phyloP scores from a whole-genome alignment of 371 early-diverging fungal species.

The Phascolomyces articulosus region DNA sequence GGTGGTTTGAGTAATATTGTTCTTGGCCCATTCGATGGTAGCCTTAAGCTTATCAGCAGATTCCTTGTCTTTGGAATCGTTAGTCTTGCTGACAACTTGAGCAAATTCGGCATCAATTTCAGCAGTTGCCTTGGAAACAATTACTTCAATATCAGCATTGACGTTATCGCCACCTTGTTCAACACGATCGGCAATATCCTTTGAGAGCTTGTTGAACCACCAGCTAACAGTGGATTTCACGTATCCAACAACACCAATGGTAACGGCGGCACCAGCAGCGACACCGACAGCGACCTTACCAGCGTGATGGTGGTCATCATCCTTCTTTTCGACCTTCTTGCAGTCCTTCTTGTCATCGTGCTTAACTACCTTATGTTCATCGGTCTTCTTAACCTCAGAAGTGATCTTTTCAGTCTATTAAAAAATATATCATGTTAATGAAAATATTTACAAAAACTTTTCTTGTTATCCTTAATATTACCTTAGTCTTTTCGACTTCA shows the following conservation, averaged over 20 bases:
- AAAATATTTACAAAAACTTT: too few relatives aligned
- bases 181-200: slow-evolving; percentile 33
- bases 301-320: background rate
- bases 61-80: background rate
- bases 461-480: too few relatives aligned
- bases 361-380: too few relatives aligned
- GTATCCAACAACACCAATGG: slow-evolving; percentile 23
- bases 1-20: slow-evolving; percentile 6
- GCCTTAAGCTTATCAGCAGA: slow-evolving; percentile 7
- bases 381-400: background rate
- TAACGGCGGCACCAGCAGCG: slow-evolving; percentile 6
- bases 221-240: slow-evolving; percentile 29
- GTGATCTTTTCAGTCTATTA: background rate
- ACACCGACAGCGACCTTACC: background rate
- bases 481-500: slow-evolving; percentile 3
- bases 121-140: slow-evolving; percentile 29
- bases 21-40: slow-evolving; percentile 19
- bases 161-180: slow-evolving; percentile 34
- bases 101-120: slow-evolving; percentile 5
- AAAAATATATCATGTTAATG: too few relatives aligned
- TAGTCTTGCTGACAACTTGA: background rate
- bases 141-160: slow-evolving; percentile 32
- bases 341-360: background rate
- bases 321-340: background rate
- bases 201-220: slow-evolving; percentile 31